Percentiles rank a stretch among this genome's conserved stretches.
Conservation (phyloP, 1,284 basidiomycete species). For the Mrakiaceae sp. region DNA sequence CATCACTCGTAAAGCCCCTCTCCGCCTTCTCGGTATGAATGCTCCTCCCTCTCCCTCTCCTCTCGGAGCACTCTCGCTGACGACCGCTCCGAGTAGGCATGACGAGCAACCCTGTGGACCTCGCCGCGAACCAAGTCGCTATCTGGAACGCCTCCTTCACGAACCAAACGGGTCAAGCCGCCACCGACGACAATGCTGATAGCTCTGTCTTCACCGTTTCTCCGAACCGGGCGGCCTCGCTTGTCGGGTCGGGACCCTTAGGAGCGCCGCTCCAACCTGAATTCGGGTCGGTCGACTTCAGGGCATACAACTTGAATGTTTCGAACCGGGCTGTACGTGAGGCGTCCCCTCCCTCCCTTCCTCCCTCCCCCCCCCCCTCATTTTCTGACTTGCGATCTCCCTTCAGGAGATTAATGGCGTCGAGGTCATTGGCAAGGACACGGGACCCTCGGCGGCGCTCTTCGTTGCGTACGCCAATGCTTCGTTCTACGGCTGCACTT, state of each 20-base stretch:
- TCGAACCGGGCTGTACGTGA: constrained; percentile 47
- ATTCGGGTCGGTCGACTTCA: constrained; percentile 50
- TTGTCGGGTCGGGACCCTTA: constrained; percentile 18
- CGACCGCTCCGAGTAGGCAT: not conserved
- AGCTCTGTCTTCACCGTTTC: not conserved
- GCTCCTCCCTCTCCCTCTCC: not conserved
- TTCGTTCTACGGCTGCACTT: constrained; percentile 55
- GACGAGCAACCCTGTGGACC: too few species aligned
- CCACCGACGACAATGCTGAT: not conserved
- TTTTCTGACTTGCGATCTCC: too few species aligned
- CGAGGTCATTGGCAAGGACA: constrained; percentile 18
- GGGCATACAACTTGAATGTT: constrained; percentile 54
- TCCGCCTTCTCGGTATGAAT: constrained; percentile 41
- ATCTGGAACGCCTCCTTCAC: constrained; percentile 23
- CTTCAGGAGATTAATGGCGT: constrained; percentile 4
- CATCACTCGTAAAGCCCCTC: constrained; percentile 41
- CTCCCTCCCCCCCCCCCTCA: too few species aligned
- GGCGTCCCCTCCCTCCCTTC: too few species aligned
- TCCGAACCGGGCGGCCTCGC: constrained; percentile 17
- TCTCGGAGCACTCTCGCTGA: not conserved
- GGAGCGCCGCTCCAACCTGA: constrained; percentile 19
- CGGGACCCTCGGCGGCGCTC: constrained; percentile 18
- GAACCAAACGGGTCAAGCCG: constrained; percentile 23
- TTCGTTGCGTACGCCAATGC: constrained; percentile 29
- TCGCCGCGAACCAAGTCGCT: constrained; percentile 18